Percentiles rank a stretch among this genome's conserved stretches.
Evolutionary conservation across 2,329 filamentous ascomycete genomes (phyloP).

Genomic region (Talaromyces sp.): DNA sequence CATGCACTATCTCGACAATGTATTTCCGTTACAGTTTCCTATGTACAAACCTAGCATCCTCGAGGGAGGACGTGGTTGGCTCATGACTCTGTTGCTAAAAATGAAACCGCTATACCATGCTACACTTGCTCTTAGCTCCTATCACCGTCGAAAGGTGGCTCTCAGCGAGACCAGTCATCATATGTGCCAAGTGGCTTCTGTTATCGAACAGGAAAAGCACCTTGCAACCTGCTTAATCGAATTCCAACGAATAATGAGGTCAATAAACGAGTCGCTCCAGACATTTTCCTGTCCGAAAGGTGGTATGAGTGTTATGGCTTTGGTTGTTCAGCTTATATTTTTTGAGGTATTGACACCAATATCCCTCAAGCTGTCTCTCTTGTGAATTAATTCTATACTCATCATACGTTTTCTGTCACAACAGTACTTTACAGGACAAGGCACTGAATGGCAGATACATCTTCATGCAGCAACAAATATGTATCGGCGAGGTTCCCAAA

Average conservation of each 20-base stretch:
- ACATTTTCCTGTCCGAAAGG: neutral
- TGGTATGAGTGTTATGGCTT: neutral
- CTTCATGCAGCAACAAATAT: neutral
- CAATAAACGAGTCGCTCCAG: neutral
- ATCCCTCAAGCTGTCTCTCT: neutral
- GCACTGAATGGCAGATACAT: slow-evolving; percentile 4
- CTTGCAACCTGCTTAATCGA: neutral
- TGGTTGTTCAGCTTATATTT: slow-evolving; percentile 2
- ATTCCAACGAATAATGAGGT: neutral
- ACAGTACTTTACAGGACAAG: slow-evolving; percentile 1
- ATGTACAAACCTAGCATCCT: neutral
- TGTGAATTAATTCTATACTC: neutral
- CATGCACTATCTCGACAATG: slow-evolving; percentile 8
- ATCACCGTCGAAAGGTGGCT: neutral
- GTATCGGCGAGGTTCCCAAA: neutral
- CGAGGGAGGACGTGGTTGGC: slow-evolving; percentile 4
- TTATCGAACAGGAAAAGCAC: slow-evolving; percentile 2
- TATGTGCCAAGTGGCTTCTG: neutral
- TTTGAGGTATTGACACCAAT: neutral
- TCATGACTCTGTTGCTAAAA: neutral
- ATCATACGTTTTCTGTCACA: neutral
- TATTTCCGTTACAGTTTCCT: slow-evolving; percentile 5
- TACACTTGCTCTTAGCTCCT: slow-evolving; percentile 1
- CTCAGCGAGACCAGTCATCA: neutral
- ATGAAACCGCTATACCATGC: slow-evolving; percentile 3